Base-by-base conservation (phyloP, 192 early-diverging fungal genomes). In the Ramicandelaber brevisporus region DNA sequence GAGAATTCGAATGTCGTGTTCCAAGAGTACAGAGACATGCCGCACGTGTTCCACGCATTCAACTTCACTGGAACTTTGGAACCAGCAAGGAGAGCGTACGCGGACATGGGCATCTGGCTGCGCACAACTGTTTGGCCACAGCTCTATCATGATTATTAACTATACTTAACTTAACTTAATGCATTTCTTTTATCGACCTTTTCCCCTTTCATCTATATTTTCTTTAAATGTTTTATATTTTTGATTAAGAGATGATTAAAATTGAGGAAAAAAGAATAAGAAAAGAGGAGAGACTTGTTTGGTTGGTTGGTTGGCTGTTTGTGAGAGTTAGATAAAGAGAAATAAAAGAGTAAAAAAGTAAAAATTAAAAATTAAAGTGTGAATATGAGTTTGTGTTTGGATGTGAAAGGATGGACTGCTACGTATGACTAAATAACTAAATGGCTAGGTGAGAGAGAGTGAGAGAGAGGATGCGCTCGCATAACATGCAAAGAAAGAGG, bases 41-140 rank as follows among this genome's bases (percentile, higher is more conserved):
- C 24, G 4, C 41, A 32, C 21, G 44, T 31, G 13, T 40, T 57
- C 27, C 54, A 57, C 17, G 48, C 48, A 11, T 51, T 50, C 17
- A 48, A 57, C 4, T 36, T 4, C 32, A n/a, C 7, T 4, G 4
- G 11, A 20, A n/a, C 17, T 36, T 15, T 34, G 28, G 1, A 37
- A 17, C 6, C 15, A 37, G 14, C 23, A 33, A 31, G 27, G 15
- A 27, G n/a, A 28, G 2, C 13, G 17, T 20, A 3, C 18, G 8
- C 9, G 7, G 0, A 30, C 8, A n/a, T n/a, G n/a, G n/a, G n/a
- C n/a, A n/a, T n/a, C n/a, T n/a, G n/a, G n/a, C n/a, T n/a, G n/a
- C n/a, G n/a, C n/a, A n/a, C n/a, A n/a, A n/a, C n/a, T n/a, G n/a
- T n/a, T n/a, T n/a, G n/a, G n/a, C n/a, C n/a, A n/a, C n/a, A n/a